phyloP scores from a whole-genome alignment of 768 basidiomycete species.

The Leccinum olivaceopallidum region DNA sequence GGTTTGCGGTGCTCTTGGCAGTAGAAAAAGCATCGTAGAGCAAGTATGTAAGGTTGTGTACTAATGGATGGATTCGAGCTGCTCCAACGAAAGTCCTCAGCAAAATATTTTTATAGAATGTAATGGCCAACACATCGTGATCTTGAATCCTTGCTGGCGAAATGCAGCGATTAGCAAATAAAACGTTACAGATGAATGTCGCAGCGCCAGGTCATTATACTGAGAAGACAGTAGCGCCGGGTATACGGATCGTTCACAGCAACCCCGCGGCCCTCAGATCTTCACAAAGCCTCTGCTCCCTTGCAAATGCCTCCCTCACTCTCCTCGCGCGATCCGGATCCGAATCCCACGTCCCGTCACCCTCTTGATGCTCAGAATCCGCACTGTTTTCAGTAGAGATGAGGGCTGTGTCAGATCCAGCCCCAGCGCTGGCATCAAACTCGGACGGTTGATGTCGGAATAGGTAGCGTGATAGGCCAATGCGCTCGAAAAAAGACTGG shows the following conservation, averaged over 20 bases:
- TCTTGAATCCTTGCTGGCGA: constrained; percentile 2
- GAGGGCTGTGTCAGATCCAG: constrained; percentile 11
- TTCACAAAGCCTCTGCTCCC: constrained; percentile 57
- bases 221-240: constrained; percentile 3
- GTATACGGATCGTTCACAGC: constrained; percentile 37
- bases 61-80: constrained; percentile 6
- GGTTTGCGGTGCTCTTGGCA: background rate
- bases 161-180: constrained; percentile 24
- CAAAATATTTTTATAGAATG: constrained; percentile 12
- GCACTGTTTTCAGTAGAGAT: constrained; percentile 29
- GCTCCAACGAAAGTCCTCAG: background rate
- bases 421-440: constrained; percentile 4
- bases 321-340: constrained; percentile 45
- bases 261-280: constrained; percentile 67
- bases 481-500: constrained; percentile 32
- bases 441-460: constrained; percentile 15
- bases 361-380: constrained; percentile 27
- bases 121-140: constrained; percentile 9
- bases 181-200: constrained; percentile 12
- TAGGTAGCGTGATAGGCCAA: constrained; percentile 22
- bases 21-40: constrained; percentile 2
- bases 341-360: constrained; percentile 37
- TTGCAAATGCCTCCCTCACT: constrained; percentile 46
- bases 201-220: background rate
- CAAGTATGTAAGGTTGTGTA: constrained; percentile 4